These are phyloP conservation scores for Leptographium wingfieldii DNA, from an alignment of 2,329 filamentous ascomycete genomes.

Conservation along the genomic window DNA sequence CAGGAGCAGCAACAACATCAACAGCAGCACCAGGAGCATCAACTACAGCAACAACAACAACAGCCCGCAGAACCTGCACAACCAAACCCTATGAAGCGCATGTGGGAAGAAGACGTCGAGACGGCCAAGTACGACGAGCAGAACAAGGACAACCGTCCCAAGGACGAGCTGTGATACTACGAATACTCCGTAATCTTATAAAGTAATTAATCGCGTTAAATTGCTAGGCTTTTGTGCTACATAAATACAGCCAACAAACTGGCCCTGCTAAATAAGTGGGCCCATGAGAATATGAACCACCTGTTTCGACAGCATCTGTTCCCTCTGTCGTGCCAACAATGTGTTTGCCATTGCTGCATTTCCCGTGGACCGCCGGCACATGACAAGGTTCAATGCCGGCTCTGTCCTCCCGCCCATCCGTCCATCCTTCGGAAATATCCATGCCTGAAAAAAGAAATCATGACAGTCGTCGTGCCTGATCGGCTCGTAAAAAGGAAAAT, in stretches of 20 bases:
- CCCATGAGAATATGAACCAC: too few species aligned
- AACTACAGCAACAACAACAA: background rate
- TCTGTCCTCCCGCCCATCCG: background rate
- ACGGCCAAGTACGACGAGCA: conserved; percentile 10
- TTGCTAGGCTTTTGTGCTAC: too few species aligned
- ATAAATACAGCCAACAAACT: too few species aligned
- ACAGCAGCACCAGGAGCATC: background rate
- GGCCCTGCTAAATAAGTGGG: too few species aligned
- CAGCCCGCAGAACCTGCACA: background rate
- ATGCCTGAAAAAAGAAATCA: background rate
- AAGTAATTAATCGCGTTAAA: too few species aligned
- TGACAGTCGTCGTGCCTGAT: background rate
- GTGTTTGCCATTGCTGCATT: background rate
- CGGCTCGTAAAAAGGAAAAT: background rate
- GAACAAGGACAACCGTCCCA: conserved; percentile 4
- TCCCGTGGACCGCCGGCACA: background rate
- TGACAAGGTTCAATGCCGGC: background rate
- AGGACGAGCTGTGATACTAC: conserved; percentile 17
- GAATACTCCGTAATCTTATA: too few species aligned
- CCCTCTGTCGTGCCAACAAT: background rate
- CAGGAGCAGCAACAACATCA: background rate
- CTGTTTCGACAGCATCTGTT: too few species aligned
- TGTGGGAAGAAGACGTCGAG: conserved; percentile 37
- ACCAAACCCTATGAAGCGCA: conserved; percentile 49
- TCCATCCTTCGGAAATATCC: background rate